Percentiles rank a stretch among this genome's conserved stretches.
phyloP scores from a whole-genome alignment of 1,284 basidiomycete genomes.

The Heterobasidion occidentale region DNA sequence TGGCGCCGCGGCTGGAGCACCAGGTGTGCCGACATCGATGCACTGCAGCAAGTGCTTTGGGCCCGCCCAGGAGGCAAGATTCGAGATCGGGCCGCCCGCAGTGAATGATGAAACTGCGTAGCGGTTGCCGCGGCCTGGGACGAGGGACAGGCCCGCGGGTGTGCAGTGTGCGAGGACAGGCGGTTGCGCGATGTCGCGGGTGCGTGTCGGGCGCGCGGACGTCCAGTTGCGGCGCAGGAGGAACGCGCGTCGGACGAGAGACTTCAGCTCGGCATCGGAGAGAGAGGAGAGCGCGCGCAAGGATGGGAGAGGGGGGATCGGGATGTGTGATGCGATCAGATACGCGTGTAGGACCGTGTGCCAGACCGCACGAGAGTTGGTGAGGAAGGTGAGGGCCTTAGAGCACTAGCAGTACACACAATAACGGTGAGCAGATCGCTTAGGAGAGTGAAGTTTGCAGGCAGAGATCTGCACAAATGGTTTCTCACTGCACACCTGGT shows the following conservation, averaged over 20 bases:
- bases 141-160: neutral
- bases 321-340: constrained; percentile 4
- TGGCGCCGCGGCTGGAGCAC: neutral
- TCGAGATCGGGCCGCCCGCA: neutral
- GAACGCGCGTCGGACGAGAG: neutral
- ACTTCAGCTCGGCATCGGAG: constrained; percentile 1
- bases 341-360: neutral
- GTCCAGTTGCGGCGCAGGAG: constrained; percentile 5
- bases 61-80: neutral
- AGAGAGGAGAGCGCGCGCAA: neutral
- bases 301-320: constrained; percentile 5
- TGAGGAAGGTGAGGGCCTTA: constrained; percentile 2
- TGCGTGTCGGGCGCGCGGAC: neutral
- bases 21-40: constrained; percentile 1
- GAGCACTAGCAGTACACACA: neutral
- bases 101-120: neutral
- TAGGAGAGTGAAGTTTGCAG: no score
- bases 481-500: neutral
- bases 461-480: no score
- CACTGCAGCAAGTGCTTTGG: constrained; percentile 1
- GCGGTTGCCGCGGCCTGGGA: constrained; percentile 1
- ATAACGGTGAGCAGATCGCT: no score
- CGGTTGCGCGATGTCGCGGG: neutral
- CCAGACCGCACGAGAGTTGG: constrained; percentile 7
- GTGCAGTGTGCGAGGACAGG: neutral